Evolutionary conservation across 306 rosid genomes (phyloP).

Genomic region (Acacia confusa): DNA sequence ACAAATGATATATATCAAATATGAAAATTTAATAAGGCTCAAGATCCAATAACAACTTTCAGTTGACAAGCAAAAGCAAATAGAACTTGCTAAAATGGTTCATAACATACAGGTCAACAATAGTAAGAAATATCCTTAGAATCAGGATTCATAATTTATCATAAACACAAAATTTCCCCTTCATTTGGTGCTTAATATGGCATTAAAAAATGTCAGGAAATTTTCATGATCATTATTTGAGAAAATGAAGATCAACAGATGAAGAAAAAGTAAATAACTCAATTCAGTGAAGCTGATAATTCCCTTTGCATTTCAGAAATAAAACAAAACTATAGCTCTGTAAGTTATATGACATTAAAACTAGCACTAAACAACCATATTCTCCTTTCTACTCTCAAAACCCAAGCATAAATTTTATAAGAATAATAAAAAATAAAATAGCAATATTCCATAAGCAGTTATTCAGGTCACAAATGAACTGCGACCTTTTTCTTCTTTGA

Average conservation of each 20-base stretch:
- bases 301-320: background rate
- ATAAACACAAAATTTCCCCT: background rate
- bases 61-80: background rate
- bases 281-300: background rate
- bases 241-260: background rate
- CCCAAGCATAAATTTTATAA: background rate
- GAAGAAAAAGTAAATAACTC: background rate
- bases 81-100: background rate
- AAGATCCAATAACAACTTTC: slow-evolving; percentile 2
- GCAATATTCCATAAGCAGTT: background rate
- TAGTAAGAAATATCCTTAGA: background rate
- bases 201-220: background rate
- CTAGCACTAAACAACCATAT: background rate
- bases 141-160: background rate
- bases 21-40: background rate
- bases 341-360: background rate
- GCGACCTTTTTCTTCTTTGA: background rate
- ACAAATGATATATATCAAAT: slow-evolving; percentile 1
- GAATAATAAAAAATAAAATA: background rate
- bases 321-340: background rate
- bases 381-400: background rate
- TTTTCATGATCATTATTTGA: background rate
- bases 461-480: background rate
- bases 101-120: background rate
- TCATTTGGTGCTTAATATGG: background rate